A percentile compares a stretch with the other conserved stretches of the same genome.
These are phyloP conservation scores for Aspergillus flavus DNA, from an alignment of 2,329 filamentous ascomycete genomes.

Conservation along the genomic window DNA sequence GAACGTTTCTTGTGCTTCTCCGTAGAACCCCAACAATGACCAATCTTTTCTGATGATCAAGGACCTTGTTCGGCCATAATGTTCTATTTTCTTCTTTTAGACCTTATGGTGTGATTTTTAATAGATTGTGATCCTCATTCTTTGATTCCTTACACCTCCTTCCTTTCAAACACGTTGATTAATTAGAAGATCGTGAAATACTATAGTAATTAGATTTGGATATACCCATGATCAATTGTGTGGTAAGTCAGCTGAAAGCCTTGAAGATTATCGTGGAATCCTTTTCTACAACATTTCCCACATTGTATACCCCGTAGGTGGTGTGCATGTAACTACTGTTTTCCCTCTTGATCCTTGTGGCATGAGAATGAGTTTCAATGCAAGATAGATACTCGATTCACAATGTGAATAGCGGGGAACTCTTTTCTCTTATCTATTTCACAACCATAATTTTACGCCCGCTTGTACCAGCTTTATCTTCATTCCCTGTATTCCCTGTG, in stretches of 20 bases:
- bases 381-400: not conserved
- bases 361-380: not conserved
- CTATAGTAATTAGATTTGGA: constrained; percentile 1
- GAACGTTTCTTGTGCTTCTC: constrained; percentile 13
- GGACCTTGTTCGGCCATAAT: not conserved
- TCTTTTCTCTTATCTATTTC: not conserved
- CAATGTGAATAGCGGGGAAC: not conserved
- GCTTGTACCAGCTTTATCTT: not conserved
- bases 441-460: not conserved
- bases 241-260: not conserved
- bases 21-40: not conserved
- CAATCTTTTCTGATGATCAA: not conserved
- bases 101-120: not conserved
- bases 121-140: not conserved
- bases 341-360: not conserved
- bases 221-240: not conserved
- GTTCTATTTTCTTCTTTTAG: not conserved
- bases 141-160: not conserved
- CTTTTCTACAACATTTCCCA: not conserved
- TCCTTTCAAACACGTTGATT: not conserved
- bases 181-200: not conserved
- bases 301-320: not conserved
- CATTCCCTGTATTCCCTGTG: not conserved
- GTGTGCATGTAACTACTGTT: not conserved
- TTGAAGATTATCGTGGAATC: not conserved